phyloP scores from a whole-genome alignment of 805 yeast species.

The Saccharomycopsis guyanensis region DNA sequence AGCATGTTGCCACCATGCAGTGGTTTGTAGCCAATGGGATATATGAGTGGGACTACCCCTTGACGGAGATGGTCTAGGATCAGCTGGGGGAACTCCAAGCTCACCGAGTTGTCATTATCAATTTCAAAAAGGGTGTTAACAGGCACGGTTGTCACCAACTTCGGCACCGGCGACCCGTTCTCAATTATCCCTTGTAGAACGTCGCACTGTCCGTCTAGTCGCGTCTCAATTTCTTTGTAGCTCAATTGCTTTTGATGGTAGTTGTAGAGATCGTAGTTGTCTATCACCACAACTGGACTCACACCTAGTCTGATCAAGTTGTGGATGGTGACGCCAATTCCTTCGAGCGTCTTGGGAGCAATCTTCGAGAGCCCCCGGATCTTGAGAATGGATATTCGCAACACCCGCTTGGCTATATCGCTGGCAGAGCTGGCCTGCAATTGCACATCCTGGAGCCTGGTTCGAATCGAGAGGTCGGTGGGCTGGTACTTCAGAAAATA shows the following conservation, averaged over 20 bases:
- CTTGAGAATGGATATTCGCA: slow-evolving; percentile 51
- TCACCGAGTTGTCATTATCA: slow-evolving; percentile 6
- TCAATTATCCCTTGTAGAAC: slow-evolving; percentile 11
- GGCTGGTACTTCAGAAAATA: slow-evolving; percentile 66
- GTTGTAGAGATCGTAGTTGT: slow-evolving; percentile 28
- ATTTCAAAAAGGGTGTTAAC: slow-evolving; percentile 14
- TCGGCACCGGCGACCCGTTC: not conserved
- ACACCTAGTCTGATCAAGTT: slow-evolving; percentile 59
- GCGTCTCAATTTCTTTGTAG: slow-evolving; percentile 19
- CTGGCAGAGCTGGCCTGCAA: slow-evolving; percentile 24
- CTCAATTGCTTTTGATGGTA: slow-evolving; percentile 22
- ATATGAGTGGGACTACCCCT: slow-evolving; percentile 52
- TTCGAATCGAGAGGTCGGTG: slow-evolving; percentile 28
- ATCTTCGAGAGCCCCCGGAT: slow-evolving; percentile 36
- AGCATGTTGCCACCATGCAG: slow-evolving; percentile 25
- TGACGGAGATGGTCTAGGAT: slow-evolving; percentile 32
- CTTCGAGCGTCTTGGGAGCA: slow-evolving; percentile 29
- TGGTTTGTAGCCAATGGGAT: slow-evolving; percentile 44
- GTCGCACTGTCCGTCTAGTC: slow-evolving; percentile 14
- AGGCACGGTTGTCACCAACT: slow-evolving; percentile 10
- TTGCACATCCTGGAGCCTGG: slow-evolving; percentile 23
- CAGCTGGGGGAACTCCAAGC: slow-evolving; percentile 9
- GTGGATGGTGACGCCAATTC: slow-evolving; percentile 49
- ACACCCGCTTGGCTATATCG: slow-evolving; percentile 24
- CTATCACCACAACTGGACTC: slow-evolving; percentile 63